Base-by-base conservation (phyloP, 2,329 filamentous ascomycete genomes). In the Penicillium capsulatum region DNA sequence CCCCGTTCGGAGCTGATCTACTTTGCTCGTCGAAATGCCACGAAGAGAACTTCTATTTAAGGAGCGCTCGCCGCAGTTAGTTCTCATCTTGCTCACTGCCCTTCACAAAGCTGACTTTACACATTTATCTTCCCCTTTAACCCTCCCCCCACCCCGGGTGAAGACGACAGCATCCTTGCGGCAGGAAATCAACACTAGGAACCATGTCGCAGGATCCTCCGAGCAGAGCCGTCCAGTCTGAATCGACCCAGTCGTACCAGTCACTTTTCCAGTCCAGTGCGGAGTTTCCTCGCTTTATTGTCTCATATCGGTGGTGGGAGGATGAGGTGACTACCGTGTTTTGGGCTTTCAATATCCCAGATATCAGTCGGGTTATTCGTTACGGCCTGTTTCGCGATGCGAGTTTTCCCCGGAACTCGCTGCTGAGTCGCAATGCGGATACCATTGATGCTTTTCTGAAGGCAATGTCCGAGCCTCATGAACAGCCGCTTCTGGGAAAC, bases 231-330 rank as follows among this genome's bases (percentile, higher is more conserved):
- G n/a, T n/a, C n/a, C n/a, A n/a, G n/a, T n/a, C n/a, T n/a, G n/a
- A n/a, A n/a, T 38, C 49, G 24, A 46, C 42, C 6, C 48, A 51
- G 28, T 50, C 53, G 3, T 61, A 61, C 38, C 55, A 51, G 31
- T 54, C 55, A 17, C 37, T 65, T 7, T 66, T 66, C 48, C 55
- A 49, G 27, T 28, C 54, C 10, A 39, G 45, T 19, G 34, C 50
- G 2, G 63, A 66, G 41, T 41, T 60, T 3, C 64, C 64, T n/a
- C 54, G 45, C 4, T 63, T 65, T 36, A 52, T 50, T 17, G 42
- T 58, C 3, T 31, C 52, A 2, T 67, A 64, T 41, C 58, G 58
- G 32, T 68, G 64, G 63, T 68, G 65, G 65, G 65, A 68, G 36
- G 64, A 66, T 31, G 65, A 67, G 36, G 62, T 63, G 2, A 55